Evolutionary conservation across 805 yeast genomes (phyloP).

Genomic region (Sugiyamaella lignohabitans): DNA sequence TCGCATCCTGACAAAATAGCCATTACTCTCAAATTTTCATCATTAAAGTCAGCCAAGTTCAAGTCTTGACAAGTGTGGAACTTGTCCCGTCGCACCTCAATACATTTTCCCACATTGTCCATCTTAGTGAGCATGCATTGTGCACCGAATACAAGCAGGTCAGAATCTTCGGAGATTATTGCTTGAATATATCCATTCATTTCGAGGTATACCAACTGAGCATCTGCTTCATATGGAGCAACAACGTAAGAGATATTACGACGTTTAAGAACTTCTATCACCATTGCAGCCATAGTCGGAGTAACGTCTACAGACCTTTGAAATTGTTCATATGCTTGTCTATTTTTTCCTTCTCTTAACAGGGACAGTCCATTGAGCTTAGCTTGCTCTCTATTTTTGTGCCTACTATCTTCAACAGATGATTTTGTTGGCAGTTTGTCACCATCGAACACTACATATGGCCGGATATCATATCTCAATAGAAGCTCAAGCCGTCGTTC

Average conservation of each 20-base stretch:
- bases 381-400: constrained; percentile 17
- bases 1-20: constrained; percentile 97
- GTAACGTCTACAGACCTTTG: constrained; percentile 81
- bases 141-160: constrained; percentile 84
- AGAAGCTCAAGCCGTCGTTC: constrained; percentile 62
- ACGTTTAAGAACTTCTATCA: constrained; percentile 61
- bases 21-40: constrained; percentile 58
- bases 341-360: constrained; percentile 46
- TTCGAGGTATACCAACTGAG: constrained; percentile 91
- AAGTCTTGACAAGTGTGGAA: constrained; percentile 44
- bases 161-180: constrained; percentile 90
- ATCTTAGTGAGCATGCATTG: constrained; percentile 68
- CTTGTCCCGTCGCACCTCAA: constrained; percentile 56
- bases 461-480: constrained; percentile 59
- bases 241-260: constrained; percentile 65
- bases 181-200: constrained; percentile 69
- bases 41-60: constrained; percentile 45
- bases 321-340: constrained; percentile 59
- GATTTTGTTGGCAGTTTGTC: constrained; percentile 74
- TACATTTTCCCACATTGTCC: constrained; percentile 60
- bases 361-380: constrained; percentile 51
- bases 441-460: constrained; percentile 92
- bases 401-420: constrained; percentile 63
- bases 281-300: constrained; percentile 82
- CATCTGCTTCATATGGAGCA: constrained; percentile 98